Evolutionary conservation across 371 early-diverging fungal species (phyloP), one percentile per base, ranked within the genome.

Genomic region (Rhizopus microsporus): DNA sequence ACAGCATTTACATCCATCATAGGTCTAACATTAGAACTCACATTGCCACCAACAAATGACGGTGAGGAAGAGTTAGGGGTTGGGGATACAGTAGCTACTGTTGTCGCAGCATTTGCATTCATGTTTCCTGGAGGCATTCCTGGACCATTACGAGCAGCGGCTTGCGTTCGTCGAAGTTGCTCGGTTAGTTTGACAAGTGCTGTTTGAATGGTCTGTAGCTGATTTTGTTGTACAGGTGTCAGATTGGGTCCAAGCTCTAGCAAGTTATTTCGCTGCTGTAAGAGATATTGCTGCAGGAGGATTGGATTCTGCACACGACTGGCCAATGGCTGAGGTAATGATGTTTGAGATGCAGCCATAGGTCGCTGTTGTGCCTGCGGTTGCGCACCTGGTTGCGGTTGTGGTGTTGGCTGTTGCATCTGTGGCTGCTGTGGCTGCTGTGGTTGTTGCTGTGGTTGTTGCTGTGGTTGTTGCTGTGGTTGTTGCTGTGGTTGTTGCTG

Each of bases 251-350:
- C 63, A 33, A 59, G 59, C 1, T 60, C 53, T 7, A 68, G 29
- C 3, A 68, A 12, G 5, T 37, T 30, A 32, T 60, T 68, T 57
- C 68, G 39, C 29, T 68, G 59, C 37, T 63, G 60, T 33, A 68
- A 32, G 23, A 68, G 56, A 42, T 57, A 68, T 32, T 68, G 68
- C 13, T 68, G 68, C 4, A 68, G 8, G 29, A 63, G 68, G 0
- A 51, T 5, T 34, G 68, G 68, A 17, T 63, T 63, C 33, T 68
- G 65, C 51, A 64, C 55, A 31, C 59, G 59, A 5, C 52, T 42
- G 7, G 51, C 51, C 33, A 65, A 15, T 2, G 40, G 17, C 16
- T 40, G 57, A 8, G 45, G 16, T 37, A 53, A 13, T 8, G 23
- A 44, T 8, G 23, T 23, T 13, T 56, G 54, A 12, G 23, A 52